Evolutionary conservation across 768 basidiomycete species (phyloP), one percentile per base, ranked within the genome.

Genomic region (Hericium alpestre): DNA sequence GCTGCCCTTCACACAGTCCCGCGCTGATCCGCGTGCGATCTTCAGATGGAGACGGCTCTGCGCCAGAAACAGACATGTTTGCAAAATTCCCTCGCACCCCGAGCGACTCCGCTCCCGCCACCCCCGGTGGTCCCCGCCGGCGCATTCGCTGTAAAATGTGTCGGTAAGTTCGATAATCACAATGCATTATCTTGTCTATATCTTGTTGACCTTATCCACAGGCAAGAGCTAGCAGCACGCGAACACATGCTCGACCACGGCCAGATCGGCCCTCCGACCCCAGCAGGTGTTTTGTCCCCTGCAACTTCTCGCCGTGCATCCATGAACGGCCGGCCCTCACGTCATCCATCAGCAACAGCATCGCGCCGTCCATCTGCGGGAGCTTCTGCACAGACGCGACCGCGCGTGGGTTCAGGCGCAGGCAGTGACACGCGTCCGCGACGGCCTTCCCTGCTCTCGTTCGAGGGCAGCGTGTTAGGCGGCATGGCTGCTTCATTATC

Each of bases 181-280:
- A 41, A 13, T 5, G 13, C 18, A 9, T 37, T 12, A 13, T 23
- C 32, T 57, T 47, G 47, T 5, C 27, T 32, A 11, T 7, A 46
- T 22, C 51, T 51, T 6, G 46, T 22, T 20, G 37, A 38, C 57
- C 32, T 27, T 27, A 6, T 59, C n/a, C 57, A 9, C 55, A 86
- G 91, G 64, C 84, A 86, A 58, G 90, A 92, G 64, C 77, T 97
- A 13, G 93, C 93, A 0, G 81, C 89, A 0, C 77, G 88, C n/a
- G 91, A 93, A 66, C 90, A 96, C 67, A 92, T 97, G 89, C 79
- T 93, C 50, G 88, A 93, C 67, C 92, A 94, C 64, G 87, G 86
- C 4, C 87, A 90, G 64, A 71, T 88, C 4, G 85, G 84, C 2
- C 81, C 85, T 10, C 74, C 82, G 1, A 87, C 86, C 0, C 85